phyloP scores from a whole-genome alignment of 352 stramenopile genomes.

The Phytopythium mirpurense region DNA sequence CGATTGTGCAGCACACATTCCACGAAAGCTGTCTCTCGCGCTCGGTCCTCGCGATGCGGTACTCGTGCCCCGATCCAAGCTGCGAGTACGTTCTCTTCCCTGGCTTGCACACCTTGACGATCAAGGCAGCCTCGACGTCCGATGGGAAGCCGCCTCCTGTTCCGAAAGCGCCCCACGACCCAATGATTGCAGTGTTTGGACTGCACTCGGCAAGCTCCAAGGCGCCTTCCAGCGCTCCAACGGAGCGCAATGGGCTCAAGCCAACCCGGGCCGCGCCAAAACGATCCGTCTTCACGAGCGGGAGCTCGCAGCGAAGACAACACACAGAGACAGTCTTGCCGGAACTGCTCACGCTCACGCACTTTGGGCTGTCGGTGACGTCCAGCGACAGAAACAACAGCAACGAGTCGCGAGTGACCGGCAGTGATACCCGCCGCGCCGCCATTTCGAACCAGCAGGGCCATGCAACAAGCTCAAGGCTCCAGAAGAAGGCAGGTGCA shows the following conservation, averaged over 20 bases:
- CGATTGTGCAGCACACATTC: conserved; percentile 48
- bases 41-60: conserved; percentile 33
- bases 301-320: neutral
- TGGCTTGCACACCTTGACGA: conserved; percentile 37
- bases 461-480: neutral
- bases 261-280: neutral
- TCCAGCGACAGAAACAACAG: neutral
- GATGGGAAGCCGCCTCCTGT: neutral
- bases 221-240: neutral
- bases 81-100: conserved; percentile 60
- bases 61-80: conserved; percentile 21
- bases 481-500: neutral
- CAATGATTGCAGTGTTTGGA: conserved; percentile 11
- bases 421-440: neutral
- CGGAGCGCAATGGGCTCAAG: neutral
- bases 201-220: conserved; percentile 10
- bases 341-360: conserved; percentile 1
- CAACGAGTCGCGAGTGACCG: too few species aligned
- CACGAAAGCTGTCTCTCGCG: conserved; percentile 72
- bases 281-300: neutral
- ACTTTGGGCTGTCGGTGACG: neutral
- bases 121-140: conserved; percentile 8
- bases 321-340: neutral
- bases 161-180: conserved; percentile 1
- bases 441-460: neutral